phyloP scores from a whole-genome alignment of 179 eudicot genomes.

The Beta macrorhiza region DNA sequence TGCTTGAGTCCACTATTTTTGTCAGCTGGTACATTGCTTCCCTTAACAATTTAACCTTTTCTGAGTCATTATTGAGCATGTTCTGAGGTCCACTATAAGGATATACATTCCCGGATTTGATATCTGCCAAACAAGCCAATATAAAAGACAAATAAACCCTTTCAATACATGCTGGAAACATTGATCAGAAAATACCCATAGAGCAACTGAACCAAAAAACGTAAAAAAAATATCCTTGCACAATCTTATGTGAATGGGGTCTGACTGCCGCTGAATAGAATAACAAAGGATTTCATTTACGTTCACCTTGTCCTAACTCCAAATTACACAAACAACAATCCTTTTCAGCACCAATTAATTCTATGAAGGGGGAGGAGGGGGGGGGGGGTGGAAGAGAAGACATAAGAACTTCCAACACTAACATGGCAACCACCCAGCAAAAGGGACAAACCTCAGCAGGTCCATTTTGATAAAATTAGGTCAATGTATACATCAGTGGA shows the following conservation, averaged over 20 bases:
- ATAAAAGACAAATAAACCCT: not conserved
- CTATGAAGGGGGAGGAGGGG: too few relatives aligned
- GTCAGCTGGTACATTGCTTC: conserved; percentile 52
- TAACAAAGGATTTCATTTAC: not conserved
- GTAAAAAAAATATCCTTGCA: not conserved
- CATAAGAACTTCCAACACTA: too few relatives aligned
- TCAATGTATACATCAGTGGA: not conserved
- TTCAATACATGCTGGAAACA: not conserved
- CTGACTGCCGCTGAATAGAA: not conserved
- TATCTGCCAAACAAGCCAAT: conserved; percentile 42
- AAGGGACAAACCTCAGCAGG: not conserved
- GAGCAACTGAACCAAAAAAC: not conserved
- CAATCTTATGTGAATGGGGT: not conserved
- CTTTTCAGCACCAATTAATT: too few relatives aligned
- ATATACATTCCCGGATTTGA: conserved; percentile 35
- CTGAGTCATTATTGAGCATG: conserved; percentile 34
- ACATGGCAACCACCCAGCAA: too few relatives aligned
- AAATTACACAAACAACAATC: too few relatives aligned
- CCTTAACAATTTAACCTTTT: conserved; percentile 38
- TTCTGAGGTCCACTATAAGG: conserved; percentile 28
- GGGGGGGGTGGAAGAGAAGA: too few relatives aligned
- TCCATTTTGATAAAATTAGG: not conserved
- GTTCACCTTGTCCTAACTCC: not conserved
- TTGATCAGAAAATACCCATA: not conserved
- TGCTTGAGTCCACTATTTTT: conserved; percentile 42